phyloP scores from a whole-genome alignment of 345 rosid genomes.

The Raphanus raphanistrum region DNA sequence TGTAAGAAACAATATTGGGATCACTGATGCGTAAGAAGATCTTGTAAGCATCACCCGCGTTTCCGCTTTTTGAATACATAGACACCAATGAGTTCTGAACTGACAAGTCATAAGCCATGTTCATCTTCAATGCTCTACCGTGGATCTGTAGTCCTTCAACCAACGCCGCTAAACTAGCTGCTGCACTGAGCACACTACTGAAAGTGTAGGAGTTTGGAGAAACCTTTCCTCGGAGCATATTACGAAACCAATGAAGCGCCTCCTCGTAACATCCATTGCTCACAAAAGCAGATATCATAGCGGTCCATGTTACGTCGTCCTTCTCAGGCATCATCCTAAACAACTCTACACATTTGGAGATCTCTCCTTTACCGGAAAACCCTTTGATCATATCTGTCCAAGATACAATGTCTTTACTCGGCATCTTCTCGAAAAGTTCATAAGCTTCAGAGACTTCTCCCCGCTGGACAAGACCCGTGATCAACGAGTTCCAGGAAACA shows the following conservation, averaged over 20 bases:
- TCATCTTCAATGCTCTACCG: constrained; percentile 50
- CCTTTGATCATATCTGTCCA: constrained; percentile 77
- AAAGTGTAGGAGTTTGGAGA: constrained; percentile 59
- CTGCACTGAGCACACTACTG: constrained; percentile 64
- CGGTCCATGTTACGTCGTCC: constrained; percentile 75
- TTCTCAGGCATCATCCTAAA: constrained; percentile 72
- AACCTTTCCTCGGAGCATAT: constrained; percentile 53
- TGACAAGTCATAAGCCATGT: constrained; percentile 47
- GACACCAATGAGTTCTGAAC: constrained; percentile 65
- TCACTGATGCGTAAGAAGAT: constrained; percentile 46
- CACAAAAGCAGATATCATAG: constrained; percentile 68
- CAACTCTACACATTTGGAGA: constrained; percentile 50
- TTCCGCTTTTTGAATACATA: constrained; percentile 81
- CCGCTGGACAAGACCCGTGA: constrained; percentile 54
- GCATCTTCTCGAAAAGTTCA: constrained; percentile 59
- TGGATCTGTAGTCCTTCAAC: constrained; percentile 69
- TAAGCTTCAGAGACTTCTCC: constrained; percentile 55
- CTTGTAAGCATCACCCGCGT: constrained; percentile 54
- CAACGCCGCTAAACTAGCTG: constrained; percentile 63
- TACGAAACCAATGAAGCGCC: constrained; percentile 55
- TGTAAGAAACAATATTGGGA: constrained; percentile 62
- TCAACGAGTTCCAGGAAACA: constrained; percentile 80
- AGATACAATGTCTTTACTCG: constrained; percentile 61
- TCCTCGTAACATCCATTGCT: constrained; percentile 53
- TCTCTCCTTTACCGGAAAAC: constrained; percentile 48